These are phyloP conservation scores for Dryadomyces sulphureus DNA, from an alignment of 2,329 filamentous ascomycete genomes.

Conservation along the genomic window DNA sequence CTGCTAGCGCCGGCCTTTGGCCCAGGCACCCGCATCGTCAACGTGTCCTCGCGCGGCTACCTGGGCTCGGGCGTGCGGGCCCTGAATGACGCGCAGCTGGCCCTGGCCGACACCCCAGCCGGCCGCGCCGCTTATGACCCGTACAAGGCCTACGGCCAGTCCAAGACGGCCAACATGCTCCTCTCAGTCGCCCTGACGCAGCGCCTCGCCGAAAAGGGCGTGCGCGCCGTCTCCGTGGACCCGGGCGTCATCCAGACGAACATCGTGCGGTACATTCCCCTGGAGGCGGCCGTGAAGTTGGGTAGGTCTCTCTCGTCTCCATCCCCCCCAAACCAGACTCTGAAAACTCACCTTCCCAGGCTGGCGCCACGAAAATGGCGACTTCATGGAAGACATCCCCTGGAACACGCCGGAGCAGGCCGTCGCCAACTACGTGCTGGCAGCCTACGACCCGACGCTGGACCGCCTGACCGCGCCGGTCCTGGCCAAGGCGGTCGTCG, in stretches of 20 bases:
- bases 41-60: slow-evolving; percentile 5
- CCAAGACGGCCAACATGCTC: slow-evolving; percentile 17
- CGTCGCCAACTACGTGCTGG: slow-evolving; percentile 12
- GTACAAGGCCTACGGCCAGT: slow-evolving; percentile 15
- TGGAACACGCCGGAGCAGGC: slow-evolving; percentile 2
- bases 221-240: slow-evolving; percentile 5
- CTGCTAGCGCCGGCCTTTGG: slow-evolving; percentile 23
- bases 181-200: slow-evolving; percentile 10
- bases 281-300: too few relatives aligned
- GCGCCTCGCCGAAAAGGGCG: background rate
- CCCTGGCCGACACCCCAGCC: slow-evolving; percentile 7
- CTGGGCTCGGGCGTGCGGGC: too few relatives aligned
- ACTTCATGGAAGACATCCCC: background rate
- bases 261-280: slow-evolving; percentile 1
- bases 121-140: slow-evolving; percentile 12
- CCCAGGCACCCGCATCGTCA: slow-evolving; percentile 4
- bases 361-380: too few relatives aligned
- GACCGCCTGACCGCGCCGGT: slow-evolving; percentile 11
- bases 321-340: too few relatives aligned
- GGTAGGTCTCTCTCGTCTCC: too few relatives aligned
- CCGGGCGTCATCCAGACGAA: slow-evolving; percentile 9
- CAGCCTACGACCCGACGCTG: slow-evolving; percentile 11
- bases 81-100: background rate
- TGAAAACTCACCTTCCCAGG: too few relatives aligned
- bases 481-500: slow-evolving; percentile 10